Evolutionary conservation across 139 green algal genomes (phyloP).

Genomic region (Asterochloris sp.): DNA sequence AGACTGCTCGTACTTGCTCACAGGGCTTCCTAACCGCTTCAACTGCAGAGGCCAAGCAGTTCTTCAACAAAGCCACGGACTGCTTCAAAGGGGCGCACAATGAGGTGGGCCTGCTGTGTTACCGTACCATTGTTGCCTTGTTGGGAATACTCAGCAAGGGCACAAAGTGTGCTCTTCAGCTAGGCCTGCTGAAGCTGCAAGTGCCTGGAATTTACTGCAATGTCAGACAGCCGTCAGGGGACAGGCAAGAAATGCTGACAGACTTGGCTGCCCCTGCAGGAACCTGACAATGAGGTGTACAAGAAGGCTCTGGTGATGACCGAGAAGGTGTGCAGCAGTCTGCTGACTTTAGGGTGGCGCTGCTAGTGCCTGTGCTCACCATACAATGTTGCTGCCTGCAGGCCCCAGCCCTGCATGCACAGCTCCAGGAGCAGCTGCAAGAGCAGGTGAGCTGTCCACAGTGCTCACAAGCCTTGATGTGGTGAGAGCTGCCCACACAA

Average conservation of each 20-base stretch:
- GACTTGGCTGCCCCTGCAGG: constrained; percentile 37
- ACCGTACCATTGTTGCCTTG: not conserved
- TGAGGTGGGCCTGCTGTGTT: constrained; percentile 19
- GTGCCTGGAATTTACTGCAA: not conserved
- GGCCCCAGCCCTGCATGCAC: constrained; percentile 83
- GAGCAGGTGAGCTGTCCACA: too few species aligned
- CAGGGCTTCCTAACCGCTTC: constrained; percentile 78
- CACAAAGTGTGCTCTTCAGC: not conserved
- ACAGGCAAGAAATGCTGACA: not conserved
- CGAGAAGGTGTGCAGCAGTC: constrained; percentile 59
- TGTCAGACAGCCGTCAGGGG: not conserved
- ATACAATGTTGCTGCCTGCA: constrained; percentile 15
- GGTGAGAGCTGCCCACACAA: too few species aligned
- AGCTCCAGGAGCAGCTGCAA: constrained; percentile 30
- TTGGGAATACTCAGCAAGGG: not conserved
- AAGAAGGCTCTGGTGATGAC: constrained; percentile 94
- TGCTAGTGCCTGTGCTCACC: not conserved
- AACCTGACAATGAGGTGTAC: constrained; percentile 90
- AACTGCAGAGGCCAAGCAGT: constrained; percentile 54
- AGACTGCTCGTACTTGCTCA: not conserved
- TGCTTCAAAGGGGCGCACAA: constrained; percentile 77
- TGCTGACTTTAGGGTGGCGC: not conserved
- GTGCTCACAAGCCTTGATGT: too few species aligned
- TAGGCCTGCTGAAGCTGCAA: not conserved
- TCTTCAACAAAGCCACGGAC: constrained; percentile 78